Base-by-base conservation (phyloP, 2,329 filamentous ascomycete genomes). In the Ophiocordyceps polyrhachis-furcata region DNA sequence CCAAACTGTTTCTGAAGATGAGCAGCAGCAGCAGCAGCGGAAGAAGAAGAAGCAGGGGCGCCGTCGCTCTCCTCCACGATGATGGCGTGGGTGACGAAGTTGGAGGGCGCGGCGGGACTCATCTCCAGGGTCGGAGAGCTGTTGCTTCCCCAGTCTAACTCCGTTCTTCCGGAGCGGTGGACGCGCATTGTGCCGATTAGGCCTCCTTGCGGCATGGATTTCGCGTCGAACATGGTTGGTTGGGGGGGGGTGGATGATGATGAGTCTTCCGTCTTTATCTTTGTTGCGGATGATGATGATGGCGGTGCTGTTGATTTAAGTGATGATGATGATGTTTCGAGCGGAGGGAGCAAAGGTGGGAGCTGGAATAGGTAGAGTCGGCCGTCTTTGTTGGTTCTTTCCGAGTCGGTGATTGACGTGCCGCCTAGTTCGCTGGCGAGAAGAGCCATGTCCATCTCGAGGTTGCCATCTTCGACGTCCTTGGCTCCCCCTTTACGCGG, bases 301-400 rank as follows among this genome's bases (percentile, higher is more conserved):
- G 31, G 4, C 12, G 31, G 4, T 14, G 13, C 2, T 32, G 31
- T 2, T n/a, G 15, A 8, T 15, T n/a, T n/a, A n/a, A n/a, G n/a
- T 14, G 13, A 14, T 32, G 31, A 9, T n/a, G 15, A 8, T 15
- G 35, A 11, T 9, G 35, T 4, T 38, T 9, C 15, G n/a, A 80
- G 61, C 0, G 73, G 70, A 8, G 76, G 75, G 12, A 80, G 65
- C 4, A 79, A 61, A 5, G 74, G 74, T 38, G 76, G 76, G 50
- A 81, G 73, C 51, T 80, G 76, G 60, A 80, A 80, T 43, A 81
- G 64, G 49, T 78, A 79, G 44, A 79, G 57, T 35, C 73, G 67
- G 20, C 76, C 74, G 41, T 77, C 73, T 49, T 64, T 65, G 56
- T 62, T 58, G 42, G 56, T 50, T 2, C 56, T 49, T 56, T 40